Conservation (phyloP, 371 early-diverging fungal species). For the Umbelopsis sp. region DNA sequence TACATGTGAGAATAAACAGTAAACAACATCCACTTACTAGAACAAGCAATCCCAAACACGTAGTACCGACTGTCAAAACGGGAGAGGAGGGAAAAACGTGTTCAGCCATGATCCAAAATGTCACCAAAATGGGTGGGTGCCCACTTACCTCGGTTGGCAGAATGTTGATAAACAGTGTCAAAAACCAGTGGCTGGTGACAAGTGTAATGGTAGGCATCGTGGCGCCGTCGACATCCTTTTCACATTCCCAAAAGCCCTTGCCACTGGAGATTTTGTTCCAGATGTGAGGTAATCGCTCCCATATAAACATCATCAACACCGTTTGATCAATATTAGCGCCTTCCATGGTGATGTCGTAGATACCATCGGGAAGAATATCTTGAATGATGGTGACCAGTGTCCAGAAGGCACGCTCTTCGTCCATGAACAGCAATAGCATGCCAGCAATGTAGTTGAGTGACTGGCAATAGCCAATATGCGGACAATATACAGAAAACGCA, state of each 20-base stretch:
- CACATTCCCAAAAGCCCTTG: conserved; percentile 57
- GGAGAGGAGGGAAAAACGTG: background rate
- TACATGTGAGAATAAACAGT: background rate
- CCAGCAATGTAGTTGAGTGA: conserved; percentile 84
- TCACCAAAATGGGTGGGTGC: too few relatives aligned
- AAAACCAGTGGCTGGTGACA: conserved; percentile 84
- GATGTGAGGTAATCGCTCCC: conserved; percentile 60
- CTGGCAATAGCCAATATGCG: conserved; percentile 85
- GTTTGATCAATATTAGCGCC: conserved; percentile 79
- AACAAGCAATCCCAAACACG: conserved; percentile 88
- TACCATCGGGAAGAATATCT: conserved; percentile 73
- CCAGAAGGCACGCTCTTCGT: conserved; percentile 87
- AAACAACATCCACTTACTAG: conserved; percentile 51
- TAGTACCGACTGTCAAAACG: conserved; percentile 58
- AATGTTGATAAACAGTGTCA: conserved; percentile 79
- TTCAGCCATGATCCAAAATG: background rate
- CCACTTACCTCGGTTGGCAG: conserved; percentile 71
- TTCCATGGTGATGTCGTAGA: conserved; percentile 81
- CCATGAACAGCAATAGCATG: conserved; percentile 72
- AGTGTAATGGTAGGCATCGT: conserved; percentile 71
- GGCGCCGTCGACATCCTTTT: conserved; percentile 43
- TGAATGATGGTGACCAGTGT: conserved; percentile 75
- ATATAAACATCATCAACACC: conserved; percentile 67
- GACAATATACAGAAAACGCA: conserved; percentile 68
- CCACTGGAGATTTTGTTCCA: conserved; percentile 59